A percentile compares a stretch with the other conserved stretches of the same genome.
These are phyloP conservation scores for Mrakia blollopis DNA, from an alignment of 768 basidiomycete genomes.

Conservation along the genomic window DNA sequence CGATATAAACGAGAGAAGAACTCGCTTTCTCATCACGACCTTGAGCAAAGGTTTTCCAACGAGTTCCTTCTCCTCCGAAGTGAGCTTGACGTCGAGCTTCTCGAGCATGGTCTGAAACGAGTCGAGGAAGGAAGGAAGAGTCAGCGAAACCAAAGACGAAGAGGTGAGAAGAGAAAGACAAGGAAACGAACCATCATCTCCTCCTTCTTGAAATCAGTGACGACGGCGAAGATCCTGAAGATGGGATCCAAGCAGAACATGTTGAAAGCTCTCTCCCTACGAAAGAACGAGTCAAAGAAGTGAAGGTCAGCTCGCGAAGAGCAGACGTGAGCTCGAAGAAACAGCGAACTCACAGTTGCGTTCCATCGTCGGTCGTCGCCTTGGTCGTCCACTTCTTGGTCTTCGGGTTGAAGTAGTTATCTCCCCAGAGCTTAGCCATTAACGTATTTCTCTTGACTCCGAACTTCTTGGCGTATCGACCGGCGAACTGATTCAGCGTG, in stretches of 20 bases:
- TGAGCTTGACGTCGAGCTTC: constrained; percentile 90
- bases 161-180: not conserved
- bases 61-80: constrained; percentile 79
- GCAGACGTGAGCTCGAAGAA: too few species aligned
- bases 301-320: too few species aligned
- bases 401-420: constrained; percentile 92
- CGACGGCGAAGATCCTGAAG: constrained; percentile 94
- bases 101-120: constrained; percentile 64
- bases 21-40: constrained; percentile 85
- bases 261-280: constrained; percentile 92
- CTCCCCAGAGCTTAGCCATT: constrained; percentile 96
- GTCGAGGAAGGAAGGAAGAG: too few species aligned
- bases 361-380: constrained; percentile 67
- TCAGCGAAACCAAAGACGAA: not conserved
- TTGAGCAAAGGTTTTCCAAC: constrained; percentile 96
- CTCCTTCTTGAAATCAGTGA: constrained; percentile 99
- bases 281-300: too few species aligned
- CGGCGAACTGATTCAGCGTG: constrained; percentile 94
- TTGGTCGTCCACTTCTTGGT: constrained; percentile 97
- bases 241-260: constrained; percentile 97
- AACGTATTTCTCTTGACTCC: constrained; percentile 98
- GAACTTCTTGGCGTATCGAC: constrained; percentile 93
- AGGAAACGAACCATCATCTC: constrained; percentile 49
- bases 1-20: not conserved
- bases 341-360: constrained; percentile 51